phyloP scores from a whole-genome alignment of 441 rosid species.

The Euphorbia celastroides region DNA sequence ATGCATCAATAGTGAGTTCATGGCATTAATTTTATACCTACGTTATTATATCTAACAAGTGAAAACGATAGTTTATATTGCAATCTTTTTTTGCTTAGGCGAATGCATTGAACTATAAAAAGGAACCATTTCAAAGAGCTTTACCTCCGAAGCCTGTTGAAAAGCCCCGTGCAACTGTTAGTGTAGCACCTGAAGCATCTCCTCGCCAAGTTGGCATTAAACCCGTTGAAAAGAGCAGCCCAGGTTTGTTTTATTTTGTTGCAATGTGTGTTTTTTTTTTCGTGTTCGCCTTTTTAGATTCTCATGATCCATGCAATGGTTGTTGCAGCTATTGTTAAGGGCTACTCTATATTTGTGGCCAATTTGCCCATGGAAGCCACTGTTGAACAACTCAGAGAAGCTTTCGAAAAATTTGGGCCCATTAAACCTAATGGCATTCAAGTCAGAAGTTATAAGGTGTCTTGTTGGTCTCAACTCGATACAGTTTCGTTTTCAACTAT shows the following conservation, averaged over 20 bases:
- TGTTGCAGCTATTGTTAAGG: slow-evolving; percentile 47
- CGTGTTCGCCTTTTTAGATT: slow-evolving; percentile 18
- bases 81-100: slow-evolving; percentile 12
- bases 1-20: slow-evolving; percentile 78
- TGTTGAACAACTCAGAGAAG: slow-evolving; percentile 60
- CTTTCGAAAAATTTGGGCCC: slow-evolving; percentile 71
- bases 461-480: slow-evolving; percentile 13
- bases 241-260: slow-evolving; percentile 14
- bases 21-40: slow-evolving; percentile 17
- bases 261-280: background rate
- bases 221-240: slow-evolving; percentile 37
- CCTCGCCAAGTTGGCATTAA: slow-evolving; percentile 27
- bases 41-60: slow-evolving; percentile 29
- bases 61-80: background rate
- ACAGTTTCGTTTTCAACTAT: slow-evolving; percentile 8
- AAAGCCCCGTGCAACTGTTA: slow-evolving; percentile 25
- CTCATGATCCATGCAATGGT: background rate
- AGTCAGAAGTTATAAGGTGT: slow-evolving; percentile 91
- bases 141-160: slow-evolving; percentile 35
- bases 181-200: slow-evolving; percentile 25
- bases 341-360: slow-evolving; percentile 73
- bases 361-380: slow-evolving; percentile 82
- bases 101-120: slow-evolving; percentile 28
- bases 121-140: slow-evolving; percentile 39
- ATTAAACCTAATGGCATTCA: slow-evolving; percentile 83